A percentile compares a stretch with the other conserved stretches of the same genome.
Conservation (phyloP, 73 alveolate genomes). For the Paramecium octaurelia region DNA sequence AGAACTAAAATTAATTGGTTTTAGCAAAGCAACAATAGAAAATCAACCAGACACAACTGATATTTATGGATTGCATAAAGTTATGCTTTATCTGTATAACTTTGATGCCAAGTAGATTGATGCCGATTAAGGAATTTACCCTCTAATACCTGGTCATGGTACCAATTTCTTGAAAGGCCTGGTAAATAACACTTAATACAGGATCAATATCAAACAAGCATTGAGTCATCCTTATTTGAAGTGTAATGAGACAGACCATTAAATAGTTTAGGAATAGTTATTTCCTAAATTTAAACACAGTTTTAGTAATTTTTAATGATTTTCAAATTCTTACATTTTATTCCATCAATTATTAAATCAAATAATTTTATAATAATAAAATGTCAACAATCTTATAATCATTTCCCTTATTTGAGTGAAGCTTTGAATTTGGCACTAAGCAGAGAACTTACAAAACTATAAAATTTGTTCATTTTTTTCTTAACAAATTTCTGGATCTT, state of each 20-base stretch:
- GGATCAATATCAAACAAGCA: background rate
- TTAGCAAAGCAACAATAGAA: background rate
- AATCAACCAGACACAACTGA: background rate
- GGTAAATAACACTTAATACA: background rate
- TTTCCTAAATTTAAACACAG: background rate
- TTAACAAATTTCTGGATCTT: background rate
- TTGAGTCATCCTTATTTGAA: background rate
- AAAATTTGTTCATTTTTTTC: conserved; percentile 30
- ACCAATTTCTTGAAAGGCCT: background rate
- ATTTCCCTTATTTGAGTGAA: conserved; percentile 1
- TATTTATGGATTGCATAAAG: background rate
- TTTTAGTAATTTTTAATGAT: background rate
- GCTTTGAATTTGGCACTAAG: conserved; percentile 41
- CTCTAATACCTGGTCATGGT: background rate
- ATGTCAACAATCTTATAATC: background rate
- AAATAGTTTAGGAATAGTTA: background rate
- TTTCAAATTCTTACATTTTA: background rate
- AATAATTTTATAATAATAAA: background rate
- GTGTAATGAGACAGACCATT: background rate
- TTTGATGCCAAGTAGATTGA: background rate
- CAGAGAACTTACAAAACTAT: conserved; percentile 17
- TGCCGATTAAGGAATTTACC: background rate
- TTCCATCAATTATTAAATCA: background rate
- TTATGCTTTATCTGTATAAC: background rate
- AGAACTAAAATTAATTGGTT: background rate